Percentiles rank a stretch among this genome's conserved stretches.
Evolutionary conservation across 73 alveolate genomes (phyloP).

Genomic region (Uronychia setigera): DNA sequence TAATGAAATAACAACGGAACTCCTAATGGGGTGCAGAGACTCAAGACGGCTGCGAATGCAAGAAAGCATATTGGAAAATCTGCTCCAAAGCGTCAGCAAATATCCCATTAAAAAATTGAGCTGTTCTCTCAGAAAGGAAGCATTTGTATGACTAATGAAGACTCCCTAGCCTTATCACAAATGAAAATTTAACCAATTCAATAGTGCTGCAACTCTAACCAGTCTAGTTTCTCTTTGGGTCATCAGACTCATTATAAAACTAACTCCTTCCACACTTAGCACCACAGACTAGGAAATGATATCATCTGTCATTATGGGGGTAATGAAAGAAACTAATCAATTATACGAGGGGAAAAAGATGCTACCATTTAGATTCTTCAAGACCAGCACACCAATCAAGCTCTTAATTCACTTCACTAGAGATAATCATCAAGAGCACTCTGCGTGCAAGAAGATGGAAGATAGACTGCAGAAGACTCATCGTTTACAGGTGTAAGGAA

Average conservation of each 20-base stretch:
- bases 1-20: background rate
- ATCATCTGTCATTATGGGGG: no score
- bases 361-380: background rate
- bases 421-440: background rate
- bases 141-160: background rate
- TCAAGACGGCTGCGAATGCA: background rate
- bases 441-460: background rate
- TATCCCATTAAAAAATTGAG: background rate
- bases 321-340: no score
- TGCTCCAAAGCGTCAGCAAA: background rate
- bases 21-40: no score
- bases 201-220: background rate
- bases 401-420: background rate
- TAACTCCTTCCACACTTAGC: no score
- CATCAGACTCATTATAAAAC: no score
- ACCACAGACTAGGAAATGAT: no score
- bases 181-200: background rate
- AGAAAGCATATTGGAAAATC: background rate
- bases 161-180: background rate
- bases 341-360: no score
- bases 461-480: no score
- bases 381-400: background rate
- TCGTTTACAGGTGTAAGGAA: background rate
- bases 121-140: background rate
- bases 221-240: no score